Base-by-base conservation (phyloP, 257 asterid species). In the Penstemon barbatus region DNA sequence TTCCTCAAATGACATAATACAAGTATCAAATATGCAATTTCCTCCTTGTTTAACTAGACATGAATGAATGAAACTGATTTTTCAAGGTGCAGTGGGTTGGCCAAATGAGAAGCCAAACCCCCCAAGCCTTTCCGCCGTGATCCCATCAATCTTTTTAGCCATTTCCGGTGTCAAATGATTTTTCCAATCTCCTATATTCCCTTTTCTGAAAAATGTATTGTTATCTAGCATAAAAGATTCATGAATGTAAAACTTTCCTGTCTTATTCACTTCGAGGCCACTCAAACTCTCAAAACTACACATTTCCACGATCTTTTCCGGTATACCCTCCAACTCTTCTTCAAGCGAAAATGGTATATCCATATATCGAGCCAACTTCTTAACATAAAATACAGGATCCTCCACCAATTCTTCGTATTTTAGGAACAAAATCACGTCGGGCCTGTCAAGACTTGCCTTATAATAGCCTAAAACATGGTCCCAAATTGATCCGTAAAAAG, bases 341-440 rank as follows among this genome's bases (percentile, higher is more conserved):
- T 70, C 76, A 19, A 6, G n/a, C 7, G 74, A 71, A 49, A 76
- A 71, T 11, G 74, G 73, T 3, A 42, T 3, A 4, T 73, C 80
- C 0, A 76, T 11, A 38, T 71, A 76, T 11, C 11, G 50, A 0
- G 76, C 80, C 5, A 75, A 25, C 45, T 57, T 70, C 70, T 18
- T 57, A 12, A 51, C 44, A 5, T 37, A 36, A 6, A 36, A 69
- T 8, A 33, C 55, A 2, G 52, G 15, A 3, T 75, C 80, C 11
- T 50, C 59, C 8, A 25, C 54, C 42, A 76, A 18, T 9, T 76
- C 77, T 48, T 71, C 80, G 19, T 71, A 76, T 52, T 71, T 76
- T 42, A 76, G 39, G 19, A 76, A 76, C 57, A 76, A 15, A 5
- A 76, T 70, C 12, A 41, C 53, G 0, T n/a, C n/a, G n/a, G n/a